Evolutionary conservation across 495 filamentous ascomycete species (phyloP).

Genomic region (Xylaria castorea): DNA sequence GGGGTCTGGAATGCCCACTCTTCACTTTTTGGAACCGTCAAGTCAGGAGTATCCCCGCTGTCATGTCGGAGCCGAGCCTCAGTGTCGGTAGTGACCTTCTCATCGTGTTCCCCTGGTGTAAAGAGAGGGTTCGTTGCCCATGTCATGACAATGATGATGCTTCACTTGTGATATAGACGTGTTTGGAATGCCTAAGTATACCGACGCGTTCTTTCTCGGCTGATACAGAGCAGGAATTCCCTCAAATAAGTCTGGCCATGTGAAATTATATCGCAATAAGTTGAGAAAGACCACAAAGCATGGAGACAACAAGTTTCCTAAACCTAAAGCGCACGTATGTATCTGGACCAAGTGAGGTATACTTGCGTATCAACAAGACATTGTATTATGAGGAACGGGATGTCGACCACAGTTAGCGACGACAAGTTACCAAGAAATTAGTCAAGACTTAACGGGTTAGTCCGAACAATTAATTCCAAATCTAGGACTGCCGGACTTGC

Average conservation of each 20-base stretch:
- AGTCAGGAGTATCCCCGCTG: background rate
- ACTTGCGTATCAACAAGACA: background rate
- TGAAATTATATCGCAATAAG: background rate
- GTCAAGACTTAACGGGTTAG: background rate
- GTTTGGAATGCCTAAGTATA: background rate
- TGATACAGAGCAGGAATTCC: background rate
- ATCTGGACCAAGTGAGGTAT: background rate
- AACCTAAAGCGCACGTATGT: background rate
- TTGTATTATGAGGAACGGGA: background rate
- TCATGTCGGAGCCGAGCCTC: background rate
- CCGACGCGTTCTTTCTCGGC: background rate
- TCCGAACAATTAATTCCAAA: background rate
- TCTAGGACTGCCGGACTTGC: background rate
- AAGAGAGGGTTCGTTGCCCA: slow-evolving; percentile 9
- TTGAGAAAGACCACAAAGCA: background rate
- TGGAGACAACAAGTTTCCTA: background rate
- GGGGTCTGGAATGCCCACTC: background rate
- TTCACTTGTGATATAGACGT: background rate
- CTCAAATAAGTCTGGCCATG: background rate
- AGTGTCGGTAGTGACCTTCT: background rate
- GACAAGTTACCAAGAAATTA: background rate
- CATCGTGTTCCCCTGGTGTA: background rate
- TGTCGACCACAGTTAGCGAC: background rate
- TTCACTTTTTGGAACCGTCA: background rate
- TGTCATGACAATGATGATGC: slow-evolving; percentile 4